These are phyloP conservation scores for Punctularia strigosozonata DNA, from an alignment of 768 basidiomycete species.

Conservation along the genomic window DNA sequence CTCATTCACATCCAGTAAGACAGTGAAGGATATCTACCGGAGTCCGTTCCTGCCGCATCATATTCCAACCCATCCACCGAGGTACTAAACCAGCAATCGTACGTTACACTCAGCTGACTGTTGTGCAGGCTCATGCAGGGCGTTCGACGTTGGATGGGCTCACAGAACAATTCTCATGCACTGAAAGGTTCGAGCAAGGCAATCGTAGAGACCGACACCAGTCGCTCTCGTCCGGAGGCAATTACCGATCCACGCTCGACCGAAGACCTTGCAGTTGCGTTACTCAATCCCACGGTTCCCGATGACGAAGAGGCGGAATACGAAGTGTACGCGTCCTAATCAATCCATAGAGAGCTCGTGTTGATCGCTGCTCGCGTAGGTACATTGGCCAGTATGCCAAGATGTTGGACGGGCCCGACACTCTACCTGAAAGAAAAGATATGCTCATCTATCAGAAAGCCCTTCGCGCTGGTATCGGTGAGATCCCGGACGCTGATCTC, in stretches of 20 bases:
- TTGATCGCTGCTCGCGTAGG: constrained; percentile 19
- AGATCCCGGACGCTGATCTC: too few relatives aligned
- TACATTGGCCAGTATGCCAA: constrained; percentile 70
- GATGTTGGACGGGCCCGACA: constrained; percentile 43
- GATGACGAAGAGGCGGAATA: constrained; percentile 61
- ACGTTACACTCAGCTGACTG: constrained; percentile 3
- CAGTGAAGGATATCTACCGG: constrained; percentile 48
- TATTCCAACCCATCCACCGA: constrained; percentile 24
- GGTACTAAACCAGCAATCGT: constrained; percentile 13
- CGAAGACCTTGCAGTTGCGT: constrained; percentile 41
- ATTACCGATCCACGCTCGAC: constrained; percentile 30
- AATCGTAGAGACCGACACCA: constrained; percentile 18
- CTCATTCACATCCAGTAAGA: constrained; percentile 40
- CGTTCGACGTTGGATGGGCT: constrained; percentile 67
- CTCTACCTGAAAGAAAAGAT: constrained; percentile 44
- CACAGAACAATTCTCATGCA: constrained; percentile 31
- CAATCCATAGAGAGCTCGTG: neutral
- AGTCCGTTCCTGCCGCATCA: constrained; percentile 69
- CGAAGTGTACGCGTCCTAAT: constrained; percentile 36
- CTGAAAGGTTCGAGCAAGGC: constrained; percentile 30
- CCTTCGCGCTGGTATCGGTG: constrained; percentile 38
- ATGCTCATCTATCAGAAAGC: constrained; percentile 42
- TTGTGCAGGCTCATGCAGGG: constrained; percentile 58
- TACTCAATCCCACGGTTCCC: constrained; percentile 53
- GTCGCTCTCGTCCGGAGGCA: constrained; percentile 8